Base-by-base conservation (phyloP, 2,329 filamentous ascomycete species). In the Pseudogymnoascus sp. region DNA sequence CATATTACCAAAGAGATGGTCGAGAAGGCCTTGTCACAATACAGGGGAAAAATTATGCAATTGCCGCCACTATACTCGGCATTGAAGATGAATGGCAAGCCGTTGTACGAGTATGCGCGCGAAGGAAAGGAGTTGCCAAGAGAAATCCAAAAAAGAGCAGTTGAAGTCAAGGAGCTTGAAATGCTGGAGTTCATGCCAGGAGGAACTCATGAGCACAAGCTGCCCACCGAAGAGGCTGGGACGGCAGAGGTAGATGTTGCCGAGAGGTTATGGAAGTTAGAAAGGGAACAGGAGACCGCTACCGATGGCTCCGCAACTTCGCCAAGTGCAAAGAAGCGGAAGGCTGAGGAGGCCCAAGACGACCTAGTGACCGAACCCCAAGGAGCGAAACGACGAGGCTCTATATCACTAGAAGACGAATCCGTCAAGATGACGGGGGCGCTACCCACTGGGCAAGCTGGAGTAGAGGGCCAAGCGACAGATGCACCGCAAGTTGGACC, bases 101-200 rank as follows among this genome's bases (percentile, higher is more conserved):
- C 90, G 35, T 80, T 97, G 57, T 99, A 99, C 73, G 92, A 99
- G 75, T 97, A 97, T 74, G 94, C 94, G 18, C 83, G 94, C 57
- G 90, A 92, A 72, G 94, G 94, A 14, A 91, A 88, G 70, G 85
- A 90, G 36, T 87, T 96, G 14, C 94, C 94, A 0, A 80, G 88
- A 61, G 88, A 96, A 72, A 94, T 99, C 63, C 81, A 92, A 71
- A 85, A 88, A 60, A 79, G 93, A 62, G 83, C 89, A 1, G 90
- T 97, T 38, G 86, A 90, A 59, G 90, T 96, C 0, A 75, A 82
- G 54, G 83, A 92, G 37, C 74, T 97, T 67, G 89, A 95, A 72
- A 74, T 97, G 62, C 71, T 95, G 6, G 90, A 97, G 71, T 99
- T 90, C 79, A 86, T 85, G 72, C 89, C 92, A 68, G 88, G 89